Percentiles rank a stretch among this genome's conserved stretches.
Evolutionary conservation across 768 basidiomycete genomes (phyloP).

Genomic region (Leccinum boreale): DNA sequence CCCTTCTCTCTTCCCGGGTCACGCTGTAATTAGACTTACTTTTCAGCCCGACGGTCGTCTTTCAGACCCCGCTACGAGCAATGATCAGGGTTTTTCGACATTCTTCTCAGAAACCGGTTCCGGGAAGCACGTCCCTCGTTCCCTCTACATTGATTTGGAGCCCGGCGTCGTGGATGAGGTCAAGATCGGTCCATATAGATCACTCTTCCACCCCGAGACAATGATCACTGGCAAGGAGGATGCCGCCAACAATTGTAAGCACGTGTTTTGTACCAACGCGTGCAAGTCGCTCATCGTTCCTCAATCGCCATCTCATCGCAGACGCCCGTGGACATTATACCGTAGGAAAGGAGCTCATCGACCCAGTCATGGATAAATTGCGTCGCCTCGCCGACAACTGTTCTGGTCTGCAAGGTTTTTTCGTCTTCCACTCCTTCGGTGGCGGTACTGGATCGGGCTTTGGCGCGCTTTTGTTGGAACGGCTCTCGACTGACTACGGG

Average conservation of each 20-base stretch:
- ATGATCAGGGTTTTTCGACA: constrained; percentile 89
- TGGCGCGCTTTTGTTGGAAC: constrained; percentile 94
- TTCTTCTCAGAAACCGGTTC: constrained; percentile 96
- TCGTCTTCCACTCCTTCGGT: constrained; percentile 99
- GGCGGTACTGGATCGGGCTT: constrained; percentile 99
- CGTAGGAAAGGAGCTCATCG: constrained; percentile 97
- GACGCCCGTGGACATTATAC: constrained; percentile 99
- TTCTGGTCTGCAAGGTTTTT: constrained; percentile 98
- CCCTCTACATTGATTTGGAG: constrained; percentile 94
- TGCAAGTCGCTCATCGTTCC: constrained; percentile 9
- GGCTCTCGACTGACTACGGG: constrained; percentile 96
- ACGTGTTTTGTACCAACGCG: background rate
- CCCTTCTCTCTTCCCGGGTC: background rate
- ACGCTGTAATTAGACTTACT: constrained; percentile 11
- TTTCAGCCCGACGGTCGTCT: constrained; percentile 89
- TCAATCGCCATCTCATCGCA: constrained; percentile 30
- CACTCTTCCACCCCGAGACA: constrained; percentile 96
- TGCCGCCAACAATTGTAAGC: constrained; percentile 96
- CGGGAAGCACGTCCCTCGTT: constrained; percentile 94
- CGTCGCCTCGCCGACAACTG: constrained; percentile 98
- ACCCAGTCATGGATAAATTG: constrained; percentile 94
- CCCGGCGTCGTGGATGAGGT: constrained; percentile 96
- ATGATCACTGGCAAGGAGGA: constrained; percentile 98
- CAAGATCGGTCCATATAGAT: constrained; percentile 86
- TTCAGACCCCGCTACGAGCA: constrained; percentile 45